A percentile compares a stretch with the other conserved stretches of the same genome.
Evolutionary conservation across 352 stramenopile species (phyloP).

Genomic region (Globisporangium iwayamae): DNA sequence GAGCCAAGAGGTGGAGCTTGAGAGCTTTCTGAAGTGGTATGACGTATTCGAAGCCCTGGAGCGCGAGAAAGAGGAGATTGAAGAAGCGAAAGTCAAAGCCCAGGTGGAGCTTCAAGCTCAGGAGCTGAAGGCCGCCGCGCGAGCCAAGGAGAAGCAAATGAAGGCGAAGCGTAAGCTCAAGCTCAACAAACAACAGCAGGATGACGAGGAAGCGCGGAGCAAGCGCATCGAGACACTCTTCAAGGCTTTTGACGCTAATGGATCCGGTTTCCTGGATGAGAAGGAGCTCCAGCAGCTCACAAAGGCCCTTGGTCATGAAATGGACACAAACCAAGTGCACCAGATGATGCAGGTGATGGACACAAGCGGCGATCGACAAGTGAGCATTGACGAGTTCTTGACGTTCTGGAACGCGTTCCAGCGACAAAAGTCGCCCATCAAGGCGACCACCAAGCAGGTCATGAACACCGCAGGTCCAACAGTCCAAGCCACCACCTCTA

Average conservation of each 20-base stretch:
- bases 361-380: slow-evolving; percentile 45
- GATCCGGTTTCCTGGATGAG: slow-evolving; percentile 54
- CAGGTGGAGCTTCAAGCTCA: slow-evolving; percentile 37
- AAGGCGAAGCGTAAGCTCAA: slow-evolving; percentile 35
- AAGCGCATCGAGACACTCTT: slow-evolving; percentile 49
- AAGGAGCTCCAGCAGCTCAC: slow-evolving; percentile 46
- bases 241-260: slow-evolving; percentile 50
- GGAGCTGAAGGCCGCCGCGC: slow-evolving; percentile 36
- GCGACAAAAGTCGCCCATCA: slow-evolving; percentile 18
- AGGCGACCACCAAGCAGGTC: not conserved
- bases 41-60: slow-evolving; percentile 41
- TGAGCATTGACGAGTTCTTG: slow-evolving; percentile 65
- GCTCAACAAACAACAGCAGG: slow-evolving; percentile 19
- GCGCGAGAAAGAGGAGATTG: slow-evolving; percentile 44
- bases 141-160: slow-evolving; percentile 30
- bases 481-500: not conserved
- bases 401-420: slow-evolving; percentile 69
- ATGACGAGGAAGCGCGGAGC: slow-evolving; percentile 13
- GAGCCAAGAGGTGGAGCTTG: slow-evolving; percentile 41
- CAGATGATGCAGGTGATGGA: slow-evolving; percentile 67
- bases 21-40: slow-evolving; percentile 55
- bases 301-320: slow-evolving; percentile 40
- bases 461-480: not conserved
- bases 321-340: slow-evolving; percentile 35
- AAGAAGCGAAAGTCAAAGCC: slow-evolving; percentile 35